Conservation (phyloP, 345 rosid species). For the Cardamine occulta region DNA sequence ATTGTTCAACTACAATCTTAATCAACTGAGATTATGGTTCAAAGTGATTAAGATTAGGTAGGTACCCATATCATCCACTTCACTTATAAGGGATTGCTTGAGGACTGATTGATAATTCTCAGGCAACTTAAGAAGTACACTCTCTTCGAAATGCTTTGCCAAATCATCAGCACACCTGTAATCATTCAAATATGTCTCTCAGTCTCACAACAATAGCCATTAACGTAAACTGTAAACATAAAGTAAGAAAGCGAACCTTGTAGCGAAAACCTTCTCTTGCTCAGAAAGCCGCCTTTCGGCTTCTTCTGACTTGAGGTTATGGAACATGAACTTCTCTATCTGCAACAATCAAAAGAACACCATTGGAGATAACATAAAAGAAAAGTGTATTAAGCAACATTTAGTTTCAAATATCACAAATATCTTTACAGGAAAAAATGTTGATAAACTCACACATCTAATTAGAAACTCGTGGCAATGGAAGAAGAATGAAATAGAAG, state of each 20-base stretch:
- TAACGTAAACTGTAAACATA: background rate
- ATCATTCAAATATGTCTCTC: conserved; percentile 8
- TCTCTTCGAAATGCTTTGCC: conserved; percentile 68
- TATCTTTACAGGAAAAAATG: background rate
- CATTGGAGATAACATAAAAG: background rate
- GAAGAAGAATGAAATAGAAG: background rate
- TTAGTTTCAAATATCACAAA: background rate
- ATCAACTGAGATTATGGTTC: background rate
- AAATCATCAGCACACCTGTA: conserved; percentile 63
- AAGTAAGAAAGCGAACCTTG: conserved; percentile 51
- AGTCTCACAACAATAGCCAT: background rate
- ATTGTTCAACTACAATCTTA: background rate
- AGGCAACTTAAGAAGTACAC: conserved; percentile 71
- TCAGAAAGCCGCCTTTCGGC: conserved; percentile 57
- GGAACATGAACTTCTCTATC: conserved; percentile 84
- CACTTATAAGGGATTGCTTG: conserved; percentile 78
- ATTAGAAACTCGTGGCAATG: background rate
- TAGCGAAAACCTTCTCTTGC: conserved; percentile 64
- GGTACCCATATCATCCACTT: conserved; percentile 90
- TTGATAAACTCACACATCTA: background rate
- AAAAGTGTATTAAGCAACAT: background rate
- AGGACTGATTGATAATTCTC: conserved; percentile 72
- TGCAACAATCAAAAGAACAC: conserved; percentile 35
- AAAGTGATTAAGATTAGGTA: background rate
- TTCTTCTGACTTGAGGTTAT: conserved; percentile 57